A percentile compares a stretch with the other conserved stretches of the same genome.
Evolutionary conservation across 1,284 basidiomycete species (phyloP).

Genomic region (Heterobasidion annosum): DNA sequence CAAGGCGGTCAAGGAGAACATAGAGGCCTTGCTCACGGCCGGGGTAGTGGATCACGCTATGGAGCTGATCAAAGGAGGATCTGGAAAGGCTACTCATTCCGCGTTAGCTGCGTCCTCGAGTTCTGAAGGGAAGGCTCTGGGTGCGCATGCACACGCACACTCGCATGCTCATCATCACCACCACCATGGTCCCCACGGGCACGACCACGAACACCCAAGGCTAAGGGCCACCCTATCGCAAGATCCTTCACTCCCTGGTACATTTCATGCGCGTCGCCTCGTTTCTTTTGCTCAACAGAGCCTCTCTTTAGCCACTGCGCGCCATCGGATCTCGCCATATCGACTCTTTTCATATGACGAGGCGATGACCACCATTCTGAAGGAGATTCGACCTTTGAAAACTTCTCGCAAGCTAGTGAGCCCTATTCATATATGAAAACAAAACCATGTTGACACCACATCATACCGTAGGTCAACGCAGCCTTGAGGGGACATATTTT

Average conservation of each 20-base stretch:
- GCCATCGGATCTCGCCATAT: constrained; percentile 72
- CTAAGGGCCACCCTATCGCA: constrained; percentile 52
- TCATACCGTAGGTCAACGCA: constrained; percentile 37
- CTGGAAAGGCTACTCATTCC: constrained; percentile 52
- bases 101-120: background rate
- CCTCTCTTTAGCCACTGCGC: constrained; percentile 39
- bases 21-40: constrained; percentile 49
- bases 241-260: constrained; percentile 61
- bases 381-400: constrained; percentile 35
- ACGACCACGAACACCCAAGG: constrained; percentile 33
- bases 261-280: constrained; percentile 13
- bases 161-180: constrained; percentile 27
- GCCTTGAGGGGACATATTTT: constrained; percentile 59
- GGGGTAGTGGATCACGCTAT: constrained; percentile 65
- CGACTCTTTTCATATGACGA: constrained; percentile 59
- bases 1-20: constrained; percentile 77
- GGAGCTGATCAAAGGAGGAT: constrained; percentile 65
- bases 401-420: constrained; percentile 20
- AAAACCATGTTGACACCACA: background rate
- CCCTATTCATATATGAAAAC: constrained; percentile 1
- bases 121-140: no score
- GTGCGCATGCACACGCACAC: constrained; percentile 6
- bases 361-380: constrained; percentile 51
- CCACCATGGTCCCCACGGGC: constrained; percentile 33
- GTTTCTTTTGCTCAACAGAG: constrained; percentile 5